phyloP scores from a whole-genome alignment of 371 early-diverging fungal genomes.

The Fennellomyces sp. region DNA sequence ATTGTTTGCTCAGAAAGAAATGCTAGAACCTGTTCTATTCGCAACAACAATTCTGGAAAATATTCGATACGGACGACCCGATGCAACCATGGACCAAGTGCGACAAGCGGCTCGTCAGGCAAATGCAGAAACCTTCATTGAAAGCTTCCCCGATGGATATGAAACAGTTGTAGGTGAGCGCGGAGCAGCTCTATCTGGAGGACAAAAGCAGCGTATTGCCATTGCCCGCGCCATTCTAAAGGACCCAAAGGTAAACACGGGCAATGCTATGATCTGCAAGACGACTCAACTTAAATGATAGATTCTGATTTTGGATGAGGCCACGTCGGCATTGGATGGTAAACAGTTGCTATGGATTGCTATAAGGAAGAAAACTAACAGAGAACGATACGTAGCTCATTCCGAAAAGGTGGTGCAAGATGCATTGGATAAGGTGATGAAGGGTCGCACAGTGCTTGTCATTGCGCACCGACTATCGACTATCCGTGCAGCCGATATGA shows the following conservation, averaged over 20 bases:
- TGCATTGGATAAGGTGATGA: slow-evolving; percentile 68
- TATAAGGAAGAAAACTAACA: too few relatives aligned
- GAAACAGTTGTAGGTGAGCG: slow-evolving; percentile 75
- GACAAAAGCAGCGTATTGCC: slow-evolving; percentile 70
- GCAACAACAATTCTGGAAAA: slow-evolving; percentile 77
- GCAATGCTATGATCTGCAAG: background rate
- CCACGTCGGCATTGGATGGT: slow-evolving; percentile 70
- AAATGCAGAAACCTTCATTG: slow-evolving; percentile 74
- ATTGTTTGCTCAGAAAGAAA: background rate
- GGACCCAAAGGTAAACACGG: slow-evolving; percentile 52
- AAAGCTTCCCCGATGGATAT: slow-evolving; percentile 67
- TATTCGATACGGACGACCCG: slow-evolving; percentile 66
- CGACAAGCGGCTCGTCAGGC: slow-evolving; percentile 69
- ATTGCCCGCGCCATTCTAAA: slow-evolving; percentile 80
- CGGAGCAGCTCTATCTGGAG: slow-evolving; percentile 78
- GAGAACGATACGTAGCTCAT: too few relatives aligned
- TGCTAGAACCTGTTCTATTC: slow-evolving; percentile 69
- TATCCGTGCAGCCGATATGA: slow-evolving; percentile 68
- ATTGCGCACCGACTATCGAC: slow-evolving; percentile 82
- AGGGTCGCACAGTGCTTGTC: slow-evolving; percentile 73
- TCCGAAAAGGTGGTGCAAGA: slow-evolving; percentile 75
- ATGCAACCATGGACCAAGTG: slow-evolving; percentile 62
- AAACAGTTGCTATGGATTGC: too few relatives aligned
- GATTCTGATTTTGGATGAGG: slow-evolving; percentile 80
- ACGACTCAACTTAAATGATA: slow-evolving; percentile 7